A percentile compares a stretch with the other conserved stretches of the same genome.
Evolutionary conservation across 202 grass and related monocot genomes (phyloP).

Genomic region (Saccharum hybrid): DNA sequence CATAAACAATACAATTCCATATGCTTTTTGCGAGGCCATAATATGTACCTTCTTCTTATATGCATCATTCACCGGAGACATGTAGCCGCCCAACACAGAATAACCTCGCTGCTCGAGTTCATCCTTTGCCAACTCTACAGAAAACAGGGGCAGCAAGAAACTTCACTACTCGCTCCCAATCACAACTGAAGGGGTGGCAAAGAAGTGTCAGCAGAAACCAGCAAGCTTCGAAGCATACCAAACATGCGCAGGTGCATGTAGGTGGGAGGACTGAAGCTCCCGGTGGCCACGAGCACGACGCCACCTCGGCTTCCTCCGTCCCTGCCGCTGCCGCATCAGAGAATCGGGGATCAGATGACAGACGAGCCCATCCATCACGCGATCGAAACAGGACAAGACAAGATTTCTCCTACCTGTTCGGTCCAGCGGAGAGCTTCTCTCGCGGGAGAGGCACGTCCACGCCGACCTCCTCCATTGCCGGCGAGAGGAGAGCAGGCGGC

Average conservation of each 20-base stretch:
- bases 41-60: slow-evolving; percentile 78
- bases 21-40: neutral
- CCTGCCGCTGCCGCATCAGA: slow-evolving; percentile 24
- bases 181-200: neutral
- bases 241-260: slow-evolving; percentile 98
- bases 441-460: slow-evolving; percentile 29
- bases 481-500: neutral
- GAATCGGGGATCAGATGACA: slow-evolving; percentile 2
- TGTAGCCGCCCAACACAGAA: slow-evolving; percentile 68
- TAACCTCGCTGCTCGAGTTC: slow-evolving; percentile 67
- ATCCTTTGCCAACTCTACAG: slow-evolving; percentile 80
- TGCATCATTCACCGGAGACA: slow-evolving; percentile 93
- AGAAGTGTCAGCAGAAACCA: neutral
- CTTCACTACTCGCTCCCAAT: neutral
- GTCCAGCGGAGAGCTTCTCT: slow-evolving; percentile 33
- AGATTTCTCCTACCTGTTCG: slow-evolving; percentile 25
- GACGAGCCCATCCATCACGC: neutral
- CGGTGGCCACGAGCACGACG: slow-evolving; percentile 66
- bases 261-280: slow-evolving; percentile 93
- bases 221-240: slow-evolving; percentile 45
- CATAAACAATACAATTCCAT: neutral
- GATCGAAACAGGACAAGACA: neutral
- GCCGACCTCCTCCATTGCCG: slow-evolving; percentile 40
- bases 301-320: neutral
- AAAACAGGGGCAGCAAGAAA: neutral